phyloP scores from a whole-genome alignment of 768 basidiomycete genomes.

The Mycena indigotica region DNA sequence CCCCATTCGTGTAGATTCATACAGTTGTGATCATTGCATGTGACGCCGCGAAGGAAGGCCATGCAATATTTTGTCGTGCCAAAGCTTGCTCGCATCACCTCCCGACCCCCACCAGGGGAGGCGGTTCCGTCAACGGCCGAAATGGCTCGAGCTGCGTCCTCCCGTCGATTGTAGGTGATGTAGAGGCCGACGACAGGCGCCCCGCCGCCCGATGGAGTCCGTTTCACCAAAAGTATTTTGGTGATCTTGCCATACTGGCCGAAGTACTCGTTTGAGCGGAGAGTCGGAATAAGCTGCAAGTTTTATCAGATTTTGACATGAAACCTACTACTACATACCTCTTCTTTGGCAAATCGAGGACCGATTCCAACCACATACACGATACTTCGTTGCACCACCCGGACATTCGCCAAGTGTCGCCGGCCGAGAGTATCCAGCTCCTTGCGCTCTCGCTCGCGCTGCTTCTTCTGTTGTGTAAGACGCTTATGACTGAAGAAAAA shows the following conservation, averaged over 20 bases:
- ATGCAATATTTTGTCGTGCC: conserved; percentile 99
- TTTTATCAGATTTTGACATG: conserved; percentile 17
- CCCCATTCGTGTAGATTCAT: conserved; percentile 98
- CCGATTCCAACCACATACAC: conserved; percentile 97
- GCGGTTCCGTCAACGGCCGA: conserved; percentile 89
- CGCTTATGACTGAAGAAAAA: conserved; percentile 76
- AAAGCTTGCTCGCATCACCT: conserved; percentile 90
- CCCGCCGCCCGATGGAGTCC: conserved; percentile 72
- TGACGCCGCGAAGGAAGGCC: conserved; percentile 82
- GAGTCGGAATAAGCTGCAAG: conserved; percentile 79
- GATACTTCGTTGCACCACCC: conserved; percentile 95
- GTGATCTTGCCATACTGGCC: conserved; percentile 98
- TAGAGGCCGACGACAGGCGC: conserved; percentile 88
- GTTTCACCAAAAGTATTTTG: conserved; percentile 91
- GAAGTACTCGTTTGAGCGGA: conserved; percentile 95
- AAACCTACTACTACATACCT: conserved; percentile 55
- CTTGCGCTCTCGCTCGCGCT: conserved; percentile 92
- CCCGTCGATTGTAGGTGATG: conserved; percentile 91
- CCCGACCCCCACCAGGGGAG: conserved; percentile 86
- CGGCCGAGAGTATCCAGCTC: conserved; percentile 87
- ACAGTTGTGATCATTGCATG: conserved; percentile 86
- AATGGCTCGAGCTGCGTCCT: conserved; percentile 94
- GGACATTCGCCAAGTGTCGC: conserved; percentile 86
- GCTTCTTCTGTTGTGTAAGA: conserved; percentile 92
- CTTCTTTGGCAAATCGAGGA: conserved; percentile 91